Conservation (phyloP, 23 red algal species). For the Cyanidioschyzon merolae region DNA sequence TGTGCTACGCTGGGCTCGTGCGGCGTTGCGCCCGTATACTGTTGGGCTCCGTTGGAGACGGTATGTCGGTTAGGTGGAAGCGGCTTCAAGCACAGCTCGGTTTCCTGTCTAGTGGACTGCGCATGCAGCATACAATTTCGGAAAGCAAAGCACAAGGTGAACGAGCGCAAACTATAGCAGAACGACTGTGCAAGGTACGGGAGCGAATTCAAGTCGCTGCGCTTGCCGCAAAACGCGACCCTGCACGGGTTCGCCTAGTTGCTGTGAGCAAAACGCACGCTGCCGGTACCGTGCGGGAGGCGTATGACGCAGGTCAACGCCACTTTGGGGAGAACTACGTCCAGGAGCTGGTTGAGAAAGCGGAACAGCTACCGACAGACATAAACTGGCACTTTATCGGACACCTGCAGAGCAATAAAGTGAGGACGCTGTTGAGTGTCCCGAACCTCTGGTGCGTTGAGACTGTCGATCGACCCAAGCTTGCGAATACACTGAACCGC, state of each 20-base stretch:
- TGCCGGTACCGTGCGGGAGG: constrained; percentile 24
- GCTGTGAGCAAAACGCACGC: constrained; percentile 91
- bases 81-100: background rate
- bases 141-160: background rate
- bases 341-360: constrained; percentile 76
- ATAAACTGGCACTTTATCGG: constrained; percentile 93
- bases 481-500: constrained; percentile 58
- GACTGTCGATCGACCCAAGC: constrained; percentile 63
- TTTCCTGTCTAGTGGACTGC: background rate
- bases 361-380: constrained; percentile 30
- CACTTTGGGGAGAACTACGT: constrained; percentile 99
- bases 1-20: no score
- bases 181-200: constrained; percentile 21
- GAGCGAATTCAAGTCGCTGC: constrained; percentile 19
- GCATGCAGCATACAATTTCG: background rate
- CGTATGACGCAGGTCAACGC: constrained; percentile 53
- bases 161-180: background rate
- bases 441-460: constrained; percentile 63
- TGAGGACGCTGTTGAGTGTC: constrained; percentile 33
- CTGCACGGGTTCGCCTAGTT: constrained; percentile 33
- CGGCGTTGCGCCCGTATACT: no score
- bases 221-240: background rate
- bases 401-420: constrained; percentile 87
- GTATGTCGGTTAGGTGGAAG: background rate
- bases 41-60: no score